These are phyloP conservation scores for Penicillium macrosclerotiorum DNA, from an alignment of 495 filamentous ascomycete genomes.

Conservation along the genomic window DNA sequence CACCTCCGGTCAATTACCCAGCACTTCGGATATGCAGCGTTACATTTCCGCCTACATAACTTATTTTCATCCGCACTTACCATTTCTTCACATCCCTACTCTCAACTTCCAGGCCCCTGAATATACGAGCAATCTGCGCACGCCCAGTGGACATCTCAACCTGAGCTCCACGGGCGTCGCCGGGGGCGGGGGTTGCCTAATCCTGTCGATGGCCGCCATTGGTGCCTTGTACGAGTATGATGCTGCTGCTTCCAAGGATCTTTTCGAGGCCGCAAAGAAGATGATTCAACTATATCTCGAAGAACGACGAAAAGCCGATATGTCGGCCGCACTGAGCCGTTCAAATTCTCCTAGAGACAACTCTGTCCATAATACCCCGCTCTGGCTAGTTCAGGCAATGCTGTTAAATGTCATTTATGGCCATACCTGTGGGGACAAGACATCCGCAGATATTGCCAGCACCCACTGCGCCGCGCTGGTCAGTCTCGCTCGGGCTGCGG, in stretches of 20 bases:
- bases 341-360: slow-evolving; percentile 58
- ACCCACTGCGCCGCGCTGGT: slow-evolving; percentile 90
- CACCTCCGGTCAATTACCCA: slow-evolving; percentile 65
- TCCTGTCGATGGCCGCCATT: slow-evolving; percentile 94
- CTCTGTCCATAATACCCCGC: slow-evolving; percentile 73
- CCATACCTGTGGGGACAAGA: slow-evolving; percentile 91
- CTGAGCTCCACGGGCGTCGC: slow-evolving; percentile 62
- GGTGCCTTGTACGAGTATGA: slow-evolving; percentile 94
- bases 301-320: slow-evolving; percentile 85
- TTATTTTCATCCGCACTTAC: slow-evolving; percentile 92
- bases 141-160: slow-evolving; percentile 49
- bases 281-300: slow-evolving; percentile 94
- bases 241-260: slow-evolving; percentile 69
- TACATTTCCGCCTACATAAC: slow-evolving; percentile 89
- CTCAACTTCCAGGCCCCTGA: slow-evolving; percentile 83
- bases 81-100: slow-evolving; percentile 90
- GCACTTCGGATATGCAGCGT: slow-evolving; percentile 87
- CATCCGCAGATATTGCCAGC: slow-evolving; percentile 83
- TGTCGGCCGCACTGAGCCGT: slow-evolving; percentile 74
- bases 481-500: slow-evolving; percentile 84
- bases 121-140: slow-evolving; percentile 58
- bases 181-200: slow-evolving; percentile 84
- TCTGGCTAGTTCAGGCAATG: slow-evolving; percentile 99
- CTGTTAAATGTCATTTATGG: slow-evolving; percentile 95
- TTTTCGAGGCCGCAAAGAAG: slow-evolving; percentile 92